A percentile compares a stretch with the other conserved stretches of the same genome.
Conservation (phyloP, 164 flowering plant genomes). For the Pachysandra terminalis region DNA sequence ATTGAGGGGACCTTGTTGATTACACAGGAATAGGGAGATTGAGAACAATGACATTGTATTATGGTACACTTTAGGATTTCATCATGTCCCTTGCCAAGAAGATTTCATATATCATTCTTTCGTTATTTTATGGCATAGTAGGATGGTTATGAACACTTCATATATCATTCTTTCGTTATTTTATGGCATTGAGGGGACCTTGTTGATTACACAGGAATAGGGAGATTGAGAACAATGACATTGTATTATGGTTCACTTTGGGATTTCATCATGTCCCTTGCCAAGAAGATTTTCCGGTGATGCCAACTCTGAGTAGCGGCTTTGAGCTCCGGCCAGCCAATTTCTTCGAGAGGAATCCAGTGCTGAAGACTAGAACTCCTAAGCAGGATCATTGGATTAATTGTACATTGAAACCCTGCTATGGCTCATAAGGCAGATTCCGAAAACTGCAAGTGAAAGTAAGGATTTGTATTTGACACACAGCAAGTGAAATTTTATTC, state of each 20-base stretch:
- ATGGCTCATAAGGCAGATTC: no score
- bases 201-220: slow-evolving; percentile 43
- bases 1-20: not conserved
- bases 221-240: slow-evolving; percentile 50
- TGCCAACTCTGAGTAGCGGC: slow-evolving; percentile 50
- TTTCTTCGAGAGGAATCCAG: slow-evolving; percentile 60
- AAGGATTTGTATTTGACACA: no score
- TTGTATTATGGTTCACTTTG: slow-evolving; percentile 69
- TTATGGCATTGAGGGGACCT: no score
- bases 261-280: slow-evolving; percentile 65
- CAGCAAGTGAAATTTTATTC: no score
- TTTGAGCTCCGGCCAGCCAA: slow-evolving; percentile 66
- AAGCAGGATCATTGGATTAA: slow-evolving; percentile 3
- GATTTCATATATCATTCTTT: no score
- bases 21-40: slow-evolving; percentile 52
- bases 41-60: slow-evolving; percentile 62
- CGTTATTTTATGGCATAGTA: no score
- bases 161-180: no score
- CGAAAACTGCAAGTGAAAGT: no score
- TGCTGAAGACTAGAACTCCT: slow-evolving; percentile 20
- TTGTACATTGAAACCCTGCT: slow-evolving; percentile 6
- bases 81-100: slow-evolving; percentile 69
- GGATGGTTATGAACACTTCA: no score
- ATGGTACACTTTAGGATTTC: slow-evolving; percentile 71
- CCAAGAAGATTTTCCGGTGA: slow-evolving; percentile 74